phyloP scores from a whole-genome alignment of 2,329 filamentous ascomycete species.

The Colletotrichum lupini region DNA sequence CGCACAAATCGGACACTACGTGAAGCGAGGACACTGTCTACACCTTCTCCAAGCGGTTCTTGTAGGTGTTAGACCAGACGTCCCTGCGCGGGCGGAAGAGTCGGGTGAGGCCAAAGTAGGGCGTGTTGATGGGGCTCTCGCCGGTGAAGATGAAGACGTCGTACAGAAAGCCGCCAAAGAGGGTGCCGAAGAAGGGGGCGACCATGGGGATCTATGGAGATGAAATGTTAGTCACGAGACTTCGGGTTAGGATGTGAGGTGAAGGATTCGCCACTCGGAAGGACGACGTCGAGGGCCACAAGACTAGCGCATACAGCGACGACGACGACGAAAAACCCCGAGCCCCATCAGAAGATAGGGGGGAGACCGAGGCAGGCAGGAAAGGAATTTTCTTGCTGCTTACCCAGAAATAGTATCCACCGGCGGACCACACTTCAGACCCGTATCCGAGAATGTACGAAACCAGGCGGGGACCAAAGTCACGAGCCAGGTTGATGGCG shows the following conservation, averaged over 20 bases:
- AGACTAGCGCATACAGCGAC: not conserved
- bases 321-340: not conserved
- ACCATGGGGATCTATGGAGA: slow-evolving; percentile 74
- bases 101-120: slow-evolving; percentile 71
- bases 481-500: slow-evolving; percentile 78
- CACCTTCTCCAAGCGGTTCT: slow-evolving; percentile 18
- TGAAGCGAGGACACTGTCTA: not conserved
- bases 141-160: slow-evolving; percentile 77
- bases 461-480: slow-evolving; percentile 76
- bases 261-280: not conserved
- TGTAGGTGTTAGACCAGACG: slow-evolving; percentile 43
- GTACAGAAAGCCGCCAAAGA: slow-evolving; percentile 74
- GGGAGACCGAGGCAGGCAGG: not conserved
- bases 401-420: slow-evolving; percentile 80
- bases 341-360: not conserved
- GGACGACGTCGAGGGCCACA: too few relatives aligned
- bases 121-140: slow-evolving; percentile 76
- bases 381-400: slow-evolving; percentile 37
- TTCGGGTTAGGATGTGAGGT: not conserved
- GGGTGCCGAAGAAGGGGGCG: slow-evolving; percentile 73
- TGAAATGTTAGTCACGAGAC: slow-evolving; percentile 5
- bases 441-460: slow-evolving; percentile 77
- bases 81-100: slow-evolving; percentile 50
- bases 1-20: not conserved
- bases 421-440: slow-evolving; percentile 72